A percentile compares a stretch with the other conserved stretches of the same genome.
phyloP scores from a whole-genome alignment of 352 stramenopile genomes.

The Phytophthora citricola region DNA sequence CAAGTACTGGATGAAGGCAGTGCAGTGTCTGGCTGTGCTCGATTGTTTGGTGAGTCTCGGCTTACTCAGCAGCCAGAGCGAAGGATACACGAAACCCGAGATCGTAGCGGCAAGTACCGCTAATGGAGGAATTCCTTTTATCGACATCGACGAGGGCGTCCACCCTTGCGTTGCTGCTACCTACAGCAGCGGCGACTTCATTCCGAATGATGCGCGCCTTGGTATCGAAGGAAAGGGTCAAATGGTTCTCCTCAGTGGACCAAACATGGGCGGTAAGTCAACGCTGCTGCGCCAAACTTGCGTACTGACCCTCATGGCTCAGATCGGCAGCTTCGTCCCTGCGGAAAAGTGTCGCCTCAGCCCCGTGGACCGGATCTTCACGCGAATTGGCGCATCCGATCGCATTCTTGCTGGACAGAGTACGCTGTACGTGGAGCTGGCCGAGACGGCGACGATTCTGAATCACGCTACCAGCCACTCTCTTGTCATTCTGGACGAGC shows the following conservation, averaged over 20 bases:
- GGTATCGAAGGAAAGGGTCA: constrained; percentile 69
- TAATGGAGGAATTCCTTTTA: constrained; percentile 68
- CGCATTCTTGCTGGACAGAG: constrained; percentile 98
- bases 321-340: constrained; percentile 99
- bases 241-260: constrained; percentile 96
- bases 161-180: constrained; percentile 94
- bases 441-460: constrained; percentile 98
- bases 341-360: constrained; percentile 94
- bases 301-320: constrained; percentile 97
- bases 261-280: constrained; percentile 99
- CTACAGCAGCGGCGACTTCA: constrained; percentile 92
- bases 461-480: constrained; percentile 95
- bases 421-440: constrained; percentile 99
- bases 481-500: constrained; percentile 98
- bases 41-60: constrained; percentile 97
- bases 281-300: constrained; percentile 99
- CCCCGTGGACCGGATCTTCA: constrained; percentile 99
- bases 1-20: constrained; percentile 93
- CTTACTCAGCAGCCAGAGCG: constrained; percentile 92
- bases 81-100: constrained; percentile 92
- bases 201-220: constrained; percentile 96
- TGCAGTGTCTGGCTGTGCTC: constrained; percentile 93
- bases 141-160: constrained; percentile 93
- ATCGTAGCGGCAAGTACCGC: constrained; percentile 79
- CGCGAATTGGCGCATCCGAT: constrained; percentile 98